A percentile compares a stretch with the other conserved stretches of the same genome.
Evolutionary conservation across 352 stramenopile species (phyloP).

Genomic region (Phytophthora palmivora): DNA sequence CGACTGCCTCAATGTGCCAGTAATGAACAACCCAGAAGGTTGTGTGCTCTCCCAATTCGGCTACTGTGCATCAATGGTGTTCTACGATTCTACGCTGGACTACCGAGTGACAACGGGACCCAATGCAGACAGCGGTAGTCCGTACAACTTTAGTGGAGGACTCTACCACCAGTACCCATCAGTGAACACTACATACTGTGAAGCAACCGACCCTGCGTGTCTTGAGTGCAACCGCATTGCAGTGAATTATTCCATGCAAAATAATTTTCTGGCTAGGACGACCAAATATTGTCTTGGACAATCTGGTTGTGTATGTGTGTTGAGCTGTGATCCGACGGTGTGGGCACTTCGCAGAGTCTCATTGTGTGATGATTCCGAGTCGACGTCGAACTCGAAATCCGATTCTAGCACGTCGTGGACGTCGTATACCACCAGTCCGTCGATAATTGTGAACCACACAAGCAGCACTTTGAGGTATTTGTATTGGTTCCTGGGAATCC

Average conservation of each 20-base stretch:
- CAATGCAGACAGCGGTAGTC: conserved; percentile 45
- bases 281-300: conserved; percentile 58
- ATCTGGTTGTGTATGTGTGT: conserved; percentile 56
- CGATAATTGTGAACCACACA: conserved; percentile 25
- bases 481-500: conserved; percentile 28
- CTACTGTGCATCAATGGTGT: conserved; percentile 54
- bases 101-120: conserved; percentile 41
- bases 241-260: conserved; percentile 40
- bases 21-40: conserved; percentile 43
- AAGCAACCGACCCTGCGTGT: conserved; percentile 50
- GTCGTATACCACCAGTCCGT: conserved; percentile 26
- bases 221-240: conserved; percentile 47
- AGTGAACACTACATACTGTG: conserved; percentile 59
- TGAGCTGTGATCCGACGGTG: conserved; percentile 51
- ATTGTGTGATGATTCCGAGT: conserved; percentile 30
- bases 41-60: conserved; percentile 52
- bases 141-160: conserved; percentile 46
- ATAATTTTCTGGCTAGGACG: conserved; percentile 51
- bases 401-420: conserved; percentile 19
- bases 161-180: conserved; percentile 58
- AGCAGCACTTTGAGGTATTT: conserved; percentile 16
- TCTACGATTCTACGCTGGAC: conserved; percentile 50
- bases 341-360: conserved; percentile 26
- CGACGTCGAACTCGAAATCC: conserved; percentile 1
- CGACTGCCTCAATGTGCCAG: conserved; percentile 62